phyloP scores from a whole-genome alignment of 495 filamentous ascomycete genomes.

The Apodospora peruviana region DNA sequence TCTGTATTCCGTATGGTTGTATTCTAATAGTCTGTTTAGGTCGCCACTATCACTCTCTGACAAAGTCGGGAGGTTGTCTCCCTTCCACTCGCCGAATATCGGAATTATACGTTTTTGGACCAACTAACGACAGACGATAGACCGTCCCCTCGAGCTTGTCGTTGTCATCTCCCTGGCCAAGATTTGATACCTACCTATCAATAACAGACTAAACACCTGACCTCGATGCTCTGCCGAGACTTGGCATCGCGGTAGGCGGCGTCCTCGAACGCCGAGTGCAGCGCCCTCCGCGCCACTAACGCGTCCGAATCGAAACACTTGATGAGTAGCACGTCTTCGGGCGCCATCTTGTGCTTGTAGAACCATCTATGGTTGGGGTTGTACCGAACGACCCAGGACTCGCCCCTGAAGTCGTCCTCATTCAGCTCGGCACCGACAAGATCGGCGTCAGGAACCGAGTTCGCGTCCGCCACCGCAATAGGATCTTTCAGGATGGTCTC shows the following conservation, averaged over 20 bases:
- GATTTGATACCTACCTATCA: too few species aligned
- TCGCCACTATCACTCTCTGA: too few species aligned
- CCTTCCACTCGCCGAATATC: too few species aligned
- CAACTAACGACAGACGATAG: too few species aligned
- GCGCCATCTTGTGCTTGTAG: slow-evolving; percentile 62
- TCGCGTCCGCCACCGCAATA: slow-evolving; percentile 54
- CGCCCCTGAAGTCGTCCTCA: slow-evolving; percentile 61
- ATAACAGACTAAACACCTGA: slow-evolving; percentile 48
- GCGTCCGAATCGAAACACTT: slow-evolving; percentile 64
- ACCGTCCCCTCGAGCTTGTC: too few species aligned
- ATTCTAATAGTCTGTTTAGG: too few species aligned
- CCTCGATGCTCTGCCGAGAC: slow-evolving; percentile 57
- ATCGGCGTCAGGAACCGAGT: slow-evolving; percentile 56
- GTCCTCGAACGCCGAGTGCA: slow-evolving; percentile 58
- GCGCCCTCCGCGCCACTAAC: slow-evolving; percentile 53
- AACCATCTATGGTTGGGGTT: slow-evolving; percentile 58
- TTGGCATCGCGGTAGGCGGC: slow-evolving; percentile 35
- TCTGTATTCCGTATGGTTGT: too few species aligned
- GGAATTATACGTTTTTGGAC: too few species aligned
- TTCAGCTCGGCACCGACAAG: slow-evolving; percentile 62
- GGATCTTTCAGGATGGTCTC: slow-evolving; percentile 55
- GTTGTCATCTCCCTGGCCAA: too few species aligned
- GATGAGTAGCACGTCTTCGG: slow-evolving; percentile 55
- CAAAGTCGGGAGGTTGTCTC: too few species aligned
- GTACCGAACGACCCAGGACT: slow-evolving; percentile 63